Percentiles rank a stretch among this genome's conserved stretches.
Evolutionary conservation across 805 yeast genomes (phyloP).

Genomic region (Cyberlindnera bimundalis): DNA sequence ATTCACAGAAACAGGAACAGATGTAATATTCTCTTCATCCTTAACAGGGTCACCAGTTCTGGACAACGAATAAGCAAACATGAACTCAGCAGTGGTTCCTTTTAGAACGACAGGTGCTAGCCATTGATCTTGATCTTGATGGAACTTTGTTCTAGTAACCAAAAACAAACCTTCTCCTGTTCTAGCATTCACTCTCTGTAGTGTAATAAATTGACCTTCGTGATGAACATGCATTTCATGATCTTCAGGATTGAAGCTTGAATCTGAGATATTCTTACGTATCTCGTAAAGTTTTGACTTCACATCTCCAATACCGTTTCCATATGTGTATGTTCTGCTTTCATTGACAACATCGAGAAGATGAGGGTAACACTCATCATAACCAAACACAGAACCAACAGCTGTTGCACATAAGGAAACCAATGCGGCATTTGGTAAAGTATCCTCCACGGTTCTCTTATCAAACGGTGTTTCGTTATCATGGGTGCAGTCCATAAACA

Average conservation of each 20-base stretch:
- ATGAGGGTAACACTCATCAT: slow-evolving; percentile 86
- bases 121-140: slow-evolving; percentile 41
- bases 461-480: slow-evolving; percentile 90
- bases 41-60: slow-evolving; percentile 46
- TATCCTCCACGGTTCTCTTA: slow-evolving; percentile 90
- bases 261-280: slow-evolving; percentile 53
- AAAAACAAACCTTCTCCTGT: slow-evolving; percentile 88
- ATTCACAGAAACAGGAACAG: slow-evolving; percentile 63
- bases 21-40: slow-evolving; percentile 44
- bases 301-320: slow-evolving; percentile 70
- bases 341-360: slow-evolving; percentile 80
- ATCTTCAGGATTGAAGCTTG: slow-evolving; percentile 45
- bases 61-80: slow-evolving; percentile 55
- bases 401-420: slow-evolving; percentile 93
- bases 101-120: slow-evolving; percentile 55
- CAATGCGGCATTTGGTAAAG: slow-evolving; percentile 90
- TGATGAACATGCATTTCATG: slow-evolving; percentile 94
- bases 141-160: slow-evolving; percentile 82
- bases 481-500: slow-evolving; percentile 97
- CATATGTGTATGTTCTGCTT: slow-evolving; percentile 52
- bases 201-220: slow-evolving; percentile 87
- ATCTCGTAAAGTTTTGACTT: slow-evolving; percentile 57
- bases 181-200: slow-evolving; percentile 79
- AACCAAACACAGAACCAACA: slow-evolving; percentile 91
- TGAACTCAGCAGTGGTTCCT: slow-evolving; percentile 56